Conservation (phyloP, 129 eudicot genomes). For the Centella asiatica region DNA sequence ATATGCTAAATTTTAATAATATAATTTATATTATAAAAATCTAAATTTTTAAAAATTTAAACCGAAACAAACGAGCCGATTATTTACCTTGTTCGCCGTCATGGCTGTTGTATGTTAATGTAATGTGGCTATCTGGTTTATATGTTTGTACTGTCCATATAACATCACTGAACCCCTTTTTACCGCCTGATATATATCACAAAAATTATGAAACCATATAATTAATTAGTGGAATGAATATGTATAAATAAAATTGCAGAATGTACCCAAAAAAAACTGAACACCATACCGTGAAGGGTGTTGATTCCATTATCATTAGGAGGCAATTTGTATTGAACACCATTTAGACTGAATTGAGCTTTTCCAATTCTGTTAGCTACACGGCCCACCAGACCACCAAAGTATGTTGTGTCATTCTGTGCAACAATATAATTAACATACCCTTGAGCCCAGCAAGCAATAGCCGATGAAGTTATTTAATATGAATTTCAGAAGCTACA, state of each 20-base stretch:
- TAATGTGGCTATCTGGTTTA: constrained; percentile 27
- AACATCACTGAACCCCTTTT: constrained; percentile 46
- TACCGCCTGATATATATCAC: constrained; percentile 35
- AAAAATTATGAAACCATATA: not conserved
- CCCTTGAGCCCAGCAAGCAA: not conserved
- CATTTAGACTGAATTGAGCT: constrained; percentile 50
- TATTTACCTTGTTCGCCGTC: constrained; percentile 53
- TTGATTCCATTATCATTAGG: constrained; percentile 50
- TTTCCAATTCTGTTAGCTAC: constrained; percentile 65
- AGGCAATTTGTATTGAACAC: constrained; percentile 32
- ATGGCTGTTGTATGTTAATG: constrained; percentile 37
- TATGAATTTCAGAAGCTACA: too few relatives aligned
- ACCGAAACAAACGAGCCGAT: not conserved
- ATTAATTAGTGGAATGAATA: not conserved
- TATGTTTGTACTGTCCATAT: constrained; percentile 37
- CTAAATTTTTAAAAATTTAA: not conserved
- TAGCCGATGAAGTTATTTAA: too few relatives aligned
- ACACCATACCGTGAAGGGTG: constrained; percentile 70
- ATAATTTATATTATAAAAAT: not conserved
- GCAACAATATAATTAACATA: not conserved
- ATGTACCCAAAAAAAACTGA: too few relatives aligned
- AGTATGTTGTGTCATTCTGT: constrained; percentile 64
- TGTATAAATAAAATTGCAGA: not conserved
- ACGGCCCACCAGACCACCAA: constrained; percentile 64
- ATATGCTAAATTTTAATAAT: not conserved